Base-by-base conservation (phyloP, 2,329 filamentous ascomycete genomes). In the Cladosporium oxysporum region DNA sequence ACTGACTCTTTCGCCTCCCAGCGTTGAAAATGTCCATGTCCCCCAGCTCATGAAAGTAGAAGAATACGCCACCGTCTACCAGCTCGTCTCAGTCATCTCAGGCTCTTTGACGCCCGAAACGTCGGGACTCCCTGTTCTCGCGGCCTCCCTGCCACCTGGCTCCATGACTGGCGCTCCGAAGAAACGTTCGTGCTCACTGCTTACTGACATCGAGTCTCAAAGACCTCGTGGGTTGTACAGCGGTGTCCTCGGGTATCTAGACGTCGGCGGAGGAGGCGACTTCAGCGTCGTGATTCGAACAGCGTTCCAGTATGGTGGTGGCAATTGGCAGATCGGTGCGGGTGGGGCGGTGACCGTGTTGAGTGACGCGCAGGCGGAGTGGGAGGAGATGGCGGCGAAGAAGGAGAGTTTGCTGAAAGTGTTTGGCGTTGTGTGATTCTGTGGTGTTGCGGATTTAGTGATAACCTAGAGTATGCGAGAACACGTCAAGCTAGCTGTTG, bases 121-220 rank as follows among this genome's bases (percentile, higher is more conserved):
- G 66, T 87, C 87, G 0, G 91, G 91, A 1, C 81, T 95, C 41
- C 90, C 94, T 66, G 90, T 94, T 4, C 85, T 98, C 0, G 87
- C 90, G 0, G 85, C 88, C 7, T 91, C 89, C 58, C 83, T 98
- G 0, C 94, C 95, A 0, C 93, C 95, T 0, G 94, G 95, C 0
- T 94, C 91, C 73, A 98, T 98, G 95, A 98, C 94, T 1, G 95
- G 95, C 7, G 94, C 94, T 0, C 95, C 94, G 0, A 98, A 98
- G 82, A 93, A 94, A 79, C 86, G 94, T 58, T 94, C 91, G 69
- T 97, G 94, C 76, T 90, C 96, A 81, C 85, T 97, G 57, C 82
- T 98, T 23, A 83, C 84, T 66, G 79, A 83, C 3, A 84, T 97
- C 50, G 93, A 97, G 78, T 79, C 78, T 21, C 76, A 82, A 4